These are phyloP conservation scores for Helminthosporium solani DNA, from an alignment of 2,329 filamentous ascomycete species.

Conservation along the genomic window DNA sequence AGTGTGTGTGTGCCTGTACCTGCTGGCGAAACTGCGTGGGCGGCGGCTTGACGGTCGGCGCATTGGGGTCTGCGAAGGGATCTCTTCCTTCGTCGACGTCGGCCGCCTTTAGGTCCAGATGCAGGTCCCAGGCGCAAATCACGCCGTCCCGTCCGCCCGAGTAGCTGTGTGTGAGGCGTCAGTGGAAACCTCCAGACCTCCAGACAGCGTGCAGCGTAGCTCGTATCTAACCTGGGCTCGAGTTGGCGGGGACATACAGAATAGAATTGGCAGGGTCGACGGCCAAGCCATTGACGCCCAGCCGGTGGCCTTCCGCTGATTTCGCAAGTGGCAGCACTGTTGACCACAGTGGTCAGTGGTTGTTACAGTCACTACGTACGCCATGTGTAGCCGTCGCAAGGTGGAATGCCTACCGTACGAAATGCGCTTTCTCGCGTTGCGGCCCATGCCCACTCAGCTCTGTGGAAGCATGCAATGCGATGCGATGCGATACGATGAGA, in stretches of 20 bases:
- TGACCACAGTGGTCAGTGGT: constrained; percentile 13
- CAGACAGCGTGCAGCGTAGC: neutral
- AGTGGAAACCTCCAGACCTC: too few species aligned
- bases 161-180: constrained; percentile 62
- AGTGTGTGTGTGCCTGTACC: constrained; percentile 85
- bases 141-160: constrained; percentile 94
- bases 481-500: too few species aligned
- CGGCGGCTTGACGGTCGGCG: constrained; percentile 34
- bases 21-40: constrained; percentile 61
- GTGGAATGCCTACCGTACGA: constrained; percentile 50
- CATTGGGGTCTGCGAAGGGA: constrained; percentile 41
- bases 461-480: constrained; percentile 21
- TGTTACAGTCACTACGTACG: too few species aligned
- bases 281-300: constrained; percentile 92
- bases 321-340: constrained; percentile 71
- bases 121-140: constrained; percentile 92
- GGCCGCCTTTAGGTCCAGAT: constrained; percentile 62
- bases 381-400: too few species aligned
- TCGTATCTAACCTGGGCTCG: too few species aligned
- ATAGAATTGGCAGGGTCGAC: constrained; percentile 81
- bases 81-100: constrained; percentile 43
- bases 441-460: constrained; percentile 46
- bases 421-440: constrained; percentile 55
- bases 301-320: constrained; percentile 78
- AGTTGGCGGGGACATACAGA: constrained; percentile 61